Evolutionary conservation across 495 filamentous ascomycete genomes (phyloP).

Genomic region (Aspergillus haitiensis): DNA sequence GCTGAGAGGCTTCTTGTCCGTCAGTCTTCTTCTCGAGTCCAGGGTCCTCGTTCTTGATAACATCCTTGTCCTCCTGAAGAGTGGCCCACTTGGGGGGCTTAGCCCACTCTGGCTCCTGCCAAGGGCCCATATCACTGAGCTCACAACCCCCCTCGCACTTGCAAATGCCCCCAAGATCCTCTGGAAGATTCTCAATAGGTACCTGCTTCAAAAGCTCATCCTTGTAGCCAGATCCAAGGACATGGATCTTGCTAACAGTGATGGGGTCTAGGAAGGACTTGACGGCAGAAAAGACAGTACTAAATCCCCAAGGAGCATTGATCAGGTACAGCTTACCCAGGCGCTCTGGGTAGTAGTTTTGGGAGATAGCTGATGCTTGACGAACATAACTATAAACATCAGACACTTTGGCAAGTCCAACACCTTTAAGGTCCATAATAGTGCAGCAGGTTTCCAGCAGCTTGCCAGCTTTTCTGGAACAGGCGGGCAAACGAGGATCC

Average conservation of each 20-base stretch:
- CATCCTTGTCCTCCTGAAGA: constrained; percentile 35
- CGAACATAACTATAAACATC: constrained; percentile 85
- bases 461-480: constrained; percentile 85
- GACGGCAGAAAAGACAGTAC: constrained; percentile 75
- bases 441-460: constrained; percentile 97
- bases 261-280: constrained; percentile 94
- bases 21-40: constrained; percentile 38
- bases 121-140: constrained; percentile 88
- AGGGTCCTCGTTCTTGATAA: constrained; percentile 32
- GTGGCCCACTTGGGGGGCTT: constrained; percentile 68
- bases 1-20: constrained; percentile 30
- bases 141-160: constrained; percentile 80
- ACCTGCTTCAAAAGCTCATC: constrained; percentile 81
- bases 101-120: constrained; percentile 78
- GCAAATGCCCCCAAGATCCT: constrained; percentile 81
- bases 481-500: constrained; percentile 91
- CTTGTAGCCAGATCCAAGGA: constrained; percentile 79
- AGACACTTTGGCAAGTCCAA: constrained; percentile 74
- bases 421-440: constrained; percentile 95
- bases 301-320: constrained; percentile 96
- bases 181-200: constrained; percentile 86
- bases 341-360: constrained; percentile 98
- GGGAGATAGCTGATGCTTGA: constrained; percentile 77
- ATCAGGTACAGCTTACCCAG: constrained; percentile 89
- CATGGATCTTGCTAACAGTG: constrained; percentile 92